Evolutionary conservation across 257 asterid genomes (phyloP).

Genomic region (Dorcoceras hygrometricum): DNA sequence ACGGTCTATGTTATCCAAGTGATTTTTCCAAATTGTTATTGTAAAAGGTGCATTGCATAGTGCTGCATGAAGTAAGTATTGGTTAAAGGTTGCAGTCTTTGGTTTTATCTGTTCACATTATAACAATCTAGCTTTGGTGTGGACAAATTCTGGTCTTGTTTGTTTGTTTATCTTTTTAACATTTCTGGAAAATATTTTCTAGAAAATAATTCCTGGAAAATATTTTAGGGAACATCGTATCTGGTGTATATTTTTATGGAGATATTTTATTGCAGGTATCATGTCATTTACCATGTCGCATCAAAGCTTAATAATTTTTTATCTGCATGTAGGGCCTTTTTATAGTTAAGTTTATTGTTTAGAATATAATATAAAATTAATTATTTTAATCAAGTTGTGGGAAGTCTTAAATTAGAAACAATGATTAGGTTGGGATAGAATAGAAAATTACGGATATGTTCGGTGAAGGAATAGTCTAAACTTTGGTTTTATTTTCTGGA

Average conservation of each 20-base stretch:
- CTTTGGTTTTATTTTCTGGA: not conserved
- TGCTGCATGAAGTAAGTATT: conserved; percentile 14
- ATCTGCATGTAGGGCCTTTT: not conserved
- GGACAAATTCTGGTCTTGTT: not conserved
- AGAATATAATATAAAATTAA: not conserved
- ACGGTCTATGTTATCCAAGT: conserved; percentile 1
- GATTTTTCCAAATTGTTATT: conserved; percentile 9
- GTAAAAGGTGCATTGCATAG: not conserved
- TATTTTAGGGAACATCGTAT: too few species aligned
- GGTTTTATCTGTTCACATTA: not conserved
- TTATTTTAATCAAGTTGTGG: not conserved
- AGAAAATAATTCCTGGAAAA: not conserved
- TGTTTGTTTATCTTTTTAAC: not conserved
- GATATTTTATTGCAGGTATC: not conserved
- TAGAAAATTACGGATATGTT: too few species aligned
- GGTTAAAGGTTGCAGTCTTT: conserved; percentile 11
- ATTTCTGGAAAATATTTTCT: too few species aligned
- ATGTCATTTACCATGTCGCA: not conserved
- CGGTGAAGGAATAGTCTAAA: not conserved
- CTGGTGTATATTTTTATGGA: not conserved
- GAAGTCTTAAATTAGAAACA: too few species aligned
- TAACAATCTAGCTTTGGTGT: conserved; percentile 3
- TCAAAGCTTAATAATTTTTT: not conserved
- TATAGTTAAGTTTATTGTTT: not conserved
- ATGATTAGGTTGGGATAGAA: not conserved